Evolutionary conservation across 148 eudicot genomes (phyloP).

Genomic region (Vaccinium vitisidaea): DNA sequence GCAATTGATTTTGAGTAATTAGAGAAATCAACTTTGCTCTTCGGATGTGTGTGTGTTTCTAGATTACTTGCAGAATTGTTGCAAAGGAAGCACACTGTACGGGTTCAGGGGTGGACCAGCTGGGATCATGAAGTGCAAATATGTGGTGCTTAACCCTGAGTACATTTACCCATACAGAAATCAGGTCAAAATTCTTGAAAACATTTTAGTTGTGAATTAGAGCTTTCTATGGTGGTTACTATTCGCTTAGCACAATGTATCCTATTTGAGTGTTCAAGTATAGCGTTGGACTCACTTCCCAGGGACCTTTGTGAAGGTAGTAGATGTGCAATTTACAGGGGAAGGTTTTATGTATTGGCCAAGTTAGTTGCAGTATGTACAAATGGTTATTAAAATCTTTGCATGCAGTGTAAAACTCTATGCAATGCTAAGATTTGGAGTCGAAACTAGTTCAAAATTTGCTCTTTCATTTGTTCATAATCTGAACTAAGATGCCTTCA

Average conservation of each 20-base stretch:
- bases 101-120: slow-evolving; percentile 99
- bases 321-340: background rate
- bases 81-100: slow-evolving; percentile 77
- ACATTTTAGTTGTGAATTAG: background rate
- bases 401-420: no score
- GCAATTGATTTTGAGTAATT: background rate
- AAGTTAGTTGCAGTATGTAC: background rate
- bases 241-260: background rate
- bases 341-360: background rate
- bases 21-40: background rate
- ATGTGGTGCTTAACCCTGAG: slow-evolving; percentile 68
- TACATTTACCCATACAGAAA: slow-evolving; percentile 93
- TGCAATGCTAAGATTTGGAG: background rate
- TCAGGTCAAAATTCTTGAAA: slow-evolving; percentile 49
- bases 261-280: background rate
- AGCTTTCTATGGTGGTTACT: background rate
- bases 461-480: background rate
- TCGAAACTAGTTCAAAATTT: background rate
- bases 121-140: slow-evolving; percentile 95
- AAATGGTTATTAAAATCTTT: background rate
- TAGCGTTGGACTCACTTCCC: background rate
- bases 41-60: background rate
- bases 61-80: slow-evolving; percentile 89
- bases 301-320: background rate
- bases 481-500: background rate